A percentile compares a stretch with the other conserved stretches of the same genome.
Conservation (phyloP, 805 yeast species). For the Osmozyma mogii region DNA sequence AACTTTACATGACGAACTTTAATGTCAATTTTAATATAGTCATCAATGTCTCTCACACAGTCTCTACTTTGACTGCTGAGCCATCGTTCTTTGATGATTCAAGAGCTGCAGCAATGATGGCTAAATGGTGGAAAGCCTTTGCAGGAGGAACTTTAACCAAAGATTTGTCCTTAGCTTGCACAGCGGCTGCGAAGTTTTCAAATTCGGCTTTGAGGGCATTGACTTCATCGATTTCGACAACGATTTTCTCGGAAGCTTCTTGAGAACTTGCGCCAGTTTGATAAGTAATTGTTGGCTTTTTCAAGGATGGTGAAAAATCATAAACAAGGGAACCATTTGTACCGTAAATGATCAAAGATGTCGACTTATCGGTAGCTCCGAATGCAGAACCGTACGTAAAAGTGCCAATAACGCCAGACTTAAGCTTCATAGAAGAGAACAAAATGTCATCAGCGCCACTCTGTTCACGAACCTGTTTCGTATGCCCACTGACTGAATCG, state of each 20-base stretch:
- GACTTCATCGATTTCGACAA: conserved; percentile 36
- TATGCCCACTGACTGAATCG: conserved; percentile 61
- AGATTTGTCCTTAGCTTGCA: conserved; percentile 51
- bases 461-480: conserved; percentile 66
- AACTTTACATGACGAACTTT: no score
- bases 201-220: conserved; percentile 40
- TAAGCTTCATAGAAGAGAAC: conserved; percentile 58
- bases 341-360: conserved; percentile 68
- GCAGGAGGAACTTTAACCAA: conserved; percentile 57
- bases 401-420: conserved; percentile 65
- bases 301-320: conserved; percentile 49
- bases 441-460: conserved; percentile 81
- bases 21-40: no score
- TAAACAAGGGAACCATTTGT: conserved; percentile 65
- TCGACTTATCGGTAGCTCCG: conserved; percentile 70
- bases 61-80: conserved; percentile 39
- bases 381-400: conserved; percentile 83
- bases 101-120: conserved; percentile 79
- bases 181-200: conserved; percentile 48
- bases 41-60: no score
- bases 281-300: conserved; percentile 31
- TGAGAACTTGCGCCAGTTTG: conserved; percentile 24
- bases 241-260: conserved; percentile 45
- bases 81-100: conserved; percentile 57
- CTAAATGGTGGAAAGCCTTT: conserved; percentile 85